A percentile compares a stretch with the other conserved stretches of the same genome.
Evolutionary conservation across 2,329 filamentous ascomycete genomes (phyloP).

Genomic region (Magnaporthiopsis incrustans): DNA sequence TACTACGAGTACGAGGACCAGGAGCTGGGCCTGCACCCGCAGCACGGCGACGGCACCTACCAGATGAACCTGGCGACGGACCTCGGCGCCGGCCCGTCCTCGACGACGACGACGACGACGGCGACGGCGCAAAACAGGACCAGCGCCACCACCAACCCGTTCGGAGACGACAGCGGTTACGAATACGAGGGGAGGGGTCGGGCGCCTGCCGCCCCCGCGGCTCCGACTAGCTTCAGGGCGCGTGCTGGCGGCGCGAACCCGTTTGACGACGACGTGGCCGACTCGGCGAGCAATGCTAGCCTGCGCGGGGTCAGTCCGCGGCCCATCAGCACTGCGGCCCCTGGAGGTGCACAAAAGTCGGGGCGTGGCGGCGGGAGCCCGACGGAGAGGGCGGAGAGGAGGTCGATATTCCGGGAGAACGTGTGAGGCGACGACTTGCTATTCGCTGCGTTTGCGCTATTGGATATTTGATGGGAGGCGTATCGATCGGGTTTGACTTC

Average conservation of each 20-base stretch:
- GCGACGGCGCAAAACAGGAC: slow-evolving; percentile 12
- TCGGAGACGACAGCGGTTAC: slow-evolving; percentile 15
- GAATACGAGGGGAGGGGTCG: slow-evolving; percentile 30
- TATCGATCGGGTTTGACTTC: neutral
- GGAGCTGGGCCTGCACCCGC: slow-evolving; percentile 50
- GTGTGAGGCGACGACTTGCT: slow-evolving; percentile 34
- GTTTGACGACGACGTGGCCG: slow-evolving; percentile 56
- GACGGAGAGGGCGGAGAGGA: slow-evolving; percentile 59
- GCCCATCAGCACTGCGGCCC: slow-evolving; percentile 49
- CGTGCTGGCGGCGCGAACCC: slow-evolving; percentile 45
- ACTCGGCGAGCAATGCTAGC: slow-evolving; percentile 47
- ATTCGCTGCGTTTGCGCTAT: neutral
- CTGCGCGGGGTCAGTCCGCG: slow-evolving; percentile 68
- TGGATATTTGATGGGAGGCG: neutral
- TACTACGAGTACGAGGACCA: slow-evolving; percentile 76
- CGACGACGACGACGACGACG: slow-evolving; percentile 13
- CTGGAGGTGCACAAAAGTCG: slow-evolving; percentile 15
- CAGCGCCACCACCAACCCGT: neutral
- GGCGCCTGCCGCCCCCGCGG: slow-evolving; percentile 29
- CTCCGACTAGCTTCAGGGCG: slow-evolving; percentile 8
- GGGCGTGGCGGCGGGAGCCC: slow-evolving; percentile 43
- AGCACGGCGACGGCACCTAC: slow-evolving; percentile 35
- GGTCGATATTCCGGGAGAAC: slow-evolving; percentile 63
- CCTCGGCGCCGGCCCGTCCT: slow-evolving; percentile 14
- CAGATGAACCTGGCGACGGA: slow-evolving; percentile 38